phyloP scores from a whole-genome alignment of 1,284 basidiomycete genomes.

The Pseudozyma thailandica region DNA sequence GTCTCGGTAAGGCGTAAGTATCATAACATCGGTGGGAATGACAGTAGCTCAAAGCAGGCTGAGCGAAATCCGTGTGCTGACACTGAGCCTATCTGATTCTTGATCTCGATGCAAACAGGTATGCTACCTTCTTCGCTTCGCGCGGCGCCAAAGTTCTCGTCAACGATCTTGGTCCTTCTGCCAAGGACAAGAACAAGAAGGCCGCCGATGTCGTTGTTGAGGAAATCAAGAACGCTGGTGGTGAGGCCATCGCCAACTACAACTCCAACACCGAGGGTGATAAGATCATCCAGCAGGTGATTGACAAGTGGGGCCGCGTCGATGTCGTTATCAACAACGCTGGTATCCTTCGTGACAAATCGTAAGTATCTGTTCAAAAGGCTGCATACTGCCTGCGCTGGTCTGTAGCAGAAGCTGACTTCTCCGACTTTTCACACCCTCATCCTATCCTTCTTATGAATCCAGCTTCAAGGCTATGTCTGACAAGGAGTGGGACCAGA shows the following conservation, averaged over 20 bases:
- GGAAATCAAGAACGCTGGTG: conserved; percentile 78
- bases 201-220: conserved; percentile 93
- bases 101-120: conserved; percentile 72
- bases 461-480: conserved; percentile 69
- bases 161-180: conserved; percentile 69
- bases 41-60: too few species aligned
- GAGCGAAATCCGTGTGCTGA: too few species aligned
- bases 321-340: conserved; percentile 84
- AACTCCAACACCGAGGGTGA: conserved; percentile 89
- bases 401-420: conserved; percentile 3
- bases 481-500: conserved; percentile 69
- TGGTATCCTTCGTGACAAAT: conserved; percentile 81
- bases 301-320: conserved; percentile 86
- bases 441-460: background rate
- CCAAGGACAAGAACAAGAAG: conserved; percentile 90
- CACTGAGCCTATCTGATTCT: background rate
- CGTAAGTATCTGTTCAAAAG: conserved; percentile 24
- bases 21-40: background rate
- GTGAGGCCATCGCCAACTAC: conserved; percentile 78
- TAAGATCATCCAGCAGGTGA: conserved; percentile 85
- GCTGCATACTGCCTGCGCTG: background rate
- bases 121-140: conserved; percentile 88
- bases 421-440: too few species aligned
- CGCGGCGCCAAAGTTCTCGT: conserved; percentile 84
- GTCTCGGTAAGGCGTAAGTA: conserved; percentile 87